phyloP scores from a whole-genome alignment of 2,329 filamentous ascomycete species.

The Fusarium pseudoanthophilum region DNA sequence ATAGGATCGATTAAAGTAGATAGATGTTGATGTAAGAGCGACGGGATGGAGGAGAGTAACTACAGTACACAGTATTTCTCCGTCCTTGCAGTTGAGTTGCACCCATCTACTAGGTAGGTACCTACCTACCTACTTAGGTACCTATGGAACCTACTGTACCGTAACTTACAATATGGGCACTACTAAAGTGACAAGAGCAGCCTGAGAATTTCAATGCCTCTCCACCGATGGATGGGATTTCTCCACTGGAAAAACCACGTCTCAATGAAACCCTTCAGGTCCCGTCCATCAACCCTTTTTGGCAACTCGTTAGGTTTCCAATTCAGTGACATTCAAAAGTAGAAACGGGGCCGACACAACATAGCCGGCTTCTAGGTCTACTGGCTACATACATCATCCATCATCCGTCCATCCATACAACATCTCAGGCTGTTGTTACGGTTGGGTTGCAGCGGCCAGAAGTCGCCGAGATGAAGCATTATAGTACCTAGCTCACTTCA shows the following conservation, averaged over 20 bases:
- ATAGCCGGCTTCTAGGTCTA: neutral
- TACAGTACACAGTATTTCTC: neutral
- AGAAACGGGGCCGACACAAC: slow-evolving; percentile 22
- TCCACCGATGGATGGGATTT: slow-evolving; percentile 15
- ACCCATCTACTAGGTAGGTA: neutral
- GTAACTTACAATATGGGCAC: neutral
- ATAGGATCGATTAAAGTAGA: neutral
- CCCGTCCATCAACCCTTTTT: slow-evolving; percentile 22
- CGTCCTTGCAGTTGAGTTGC: neutral
- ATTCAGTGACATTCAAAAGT: slow-evolving; percentile 27
- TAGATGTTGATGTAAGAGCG: slow-evolving; percentile 13
- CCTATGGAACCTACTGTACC: neutral
- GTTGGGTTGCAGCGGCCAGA: slow-evolving; percentile 6
- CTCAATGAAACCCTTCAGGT: slow-evolving; percentile 33
- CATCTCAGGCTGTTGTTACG: neutral
- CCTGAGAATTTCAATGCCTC: neutral
- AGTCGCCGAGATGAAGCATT: neutral
- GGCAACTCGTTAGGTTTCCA: slow-evolving; percentile 26
- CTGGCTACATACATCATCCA: neutral
- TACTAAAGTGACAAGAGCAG: neutral
- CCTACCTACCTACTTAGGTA: neutral
- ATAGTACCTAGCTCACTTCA: neutral
- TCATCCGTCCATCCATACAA: neutral
- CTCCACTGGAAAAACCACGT: slow-evolving; percentile 31
- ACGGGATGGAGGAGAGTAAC: neutral